Evolutionary conservation across 805 yeast species (phyloP).

Genomic region (Spathaspora passalidarum): DNA sequence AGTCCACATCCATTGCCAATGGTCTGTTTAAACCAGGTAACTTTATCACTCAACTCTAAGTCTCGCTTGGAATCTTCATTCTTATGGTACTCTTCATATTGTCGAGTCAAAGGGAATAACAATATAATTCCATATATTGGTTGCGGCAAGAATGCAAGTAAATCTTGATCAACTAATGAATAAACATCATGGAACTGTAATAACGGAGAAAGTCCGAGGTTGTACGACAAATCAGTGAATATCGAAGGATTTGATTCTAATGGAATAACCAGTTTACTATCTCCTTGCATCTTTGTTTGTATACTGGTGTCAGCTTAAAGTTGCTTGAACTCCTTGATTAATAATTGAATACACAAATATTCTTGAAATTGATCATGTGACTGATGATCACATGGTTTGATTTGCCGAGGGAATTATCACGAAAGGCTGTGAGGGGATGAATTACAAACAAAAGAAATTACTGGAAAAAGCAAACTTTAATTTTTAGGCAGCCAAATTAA

Average conservation of each 20-base stretch:
- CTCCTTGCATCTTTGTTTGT: slow-evolving; percentile 2
- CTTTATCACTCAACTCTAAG: slow-evolving; percentile 15
- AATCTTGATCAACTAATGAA: slow-evolving; percentile 80
- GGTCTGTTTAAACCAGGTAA: slow-evolving; percentile 82
- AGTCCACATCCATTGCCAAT: slow-evolving; percentile 91
- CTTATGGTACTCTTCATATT: slow-evolving; percentile 52
- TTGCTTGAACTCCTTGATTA: not conserved
- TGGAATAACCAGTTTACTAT: slow-evolving; percentile 58
- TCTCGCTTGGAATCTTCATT: slow-evolving; percentile 31
- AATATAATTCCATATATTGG: slow-evolving; percentile 76
- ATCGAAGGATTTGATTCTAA: slow-evolving; percentile 88
- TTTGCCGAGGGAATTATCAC: too few relatives aligned
- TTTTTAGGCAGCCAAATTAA: too few relatives aligned
- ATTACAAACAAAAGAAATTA: too few relatives aligned
- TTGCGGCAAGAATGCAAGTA: slow-evolving; percentile 74
- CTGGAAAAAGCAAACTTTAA: too few relatives aligned
- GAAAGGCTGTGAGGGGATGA: too few relatives aligned
- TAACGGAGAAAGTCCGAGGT: slow-evolving; percentile 62
- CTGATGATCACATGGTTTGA: too few relatives aligned
- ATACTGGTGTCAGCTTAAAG: not conserved
- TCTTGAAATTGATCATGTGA: too few relatives aligned
- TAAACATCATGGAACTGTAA: slow-evolving; percentile 76
- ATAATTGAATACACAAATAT: too few relatives aligned
- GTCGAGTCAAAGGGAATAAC: slow-evolving; percentile 72
- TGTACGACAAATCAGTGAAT: slow-evolving; percentile 64